These are phyloP conservation scores for Salvia miltiorrhiza DNA, from an alignment of 257 asterid species.

Conservation along the genomic window DNA sequence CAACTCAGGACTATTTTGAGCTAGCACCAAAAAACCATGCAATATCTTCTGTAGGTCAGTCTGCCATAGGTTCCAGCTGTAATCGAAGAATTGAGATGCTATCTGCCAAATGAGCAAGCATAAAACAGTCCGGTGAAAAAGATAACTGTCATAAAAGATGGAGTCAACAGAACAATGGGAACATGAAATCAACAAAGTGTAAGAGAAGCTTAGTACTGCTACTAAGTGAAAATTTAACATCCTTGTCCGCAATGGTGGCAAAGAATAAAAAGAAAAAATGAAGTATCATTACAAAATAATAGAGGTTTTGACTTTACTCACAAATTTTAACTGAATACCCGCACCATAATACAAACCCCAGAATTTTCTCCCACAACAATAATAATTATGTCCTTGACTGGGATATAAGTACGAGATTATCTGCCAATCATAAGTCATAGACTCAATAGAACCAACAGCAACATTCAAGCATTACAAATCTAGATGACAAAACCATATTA, in stretches of 20 bases:
- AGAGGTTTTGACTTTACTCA: background rate
- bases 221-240: background rate
- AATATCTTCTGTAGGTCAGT: conserved; percentile 73
- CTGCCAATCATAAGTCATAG: conserved; percentile 1
- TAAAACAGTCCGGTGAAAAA: conserved; percentile 28
- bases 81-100: conserved; percentile 88
- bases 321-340: conserved; percentile 4
- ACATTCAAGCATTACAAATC: background rate
- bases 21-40: conserved; percentile 70
- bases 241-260: background rate
- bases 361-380: conserved; percentile 4
- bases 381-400: conserved; percentile 1
- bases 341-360: conserved; percentile 6
- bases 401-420: background rate
- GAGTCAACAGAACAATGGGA: conserved; percentile 16
- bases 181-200: background rate
- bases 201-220: conserved; percentile 1
- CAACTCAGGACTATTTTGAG: conserved; percentile 70
- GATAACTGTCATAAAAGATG: conserved; percentile 17
- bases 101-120: conserved; percentile 73
- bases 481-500: background rate
- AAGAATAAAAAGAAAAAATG: conserved; percentile 12
- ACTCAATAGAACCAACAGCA: background rate
- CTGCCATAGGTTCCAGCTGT: conserved; percentile 99
- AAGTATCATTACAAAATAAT: background rate